Percentiles rank a stretch among this genome's conserved stretches.
These are phyloP conservation scores for Scalesia atractyloides DNA, from an alignment of 129 eudicot species.

Conservation along the genomic window DNA sequence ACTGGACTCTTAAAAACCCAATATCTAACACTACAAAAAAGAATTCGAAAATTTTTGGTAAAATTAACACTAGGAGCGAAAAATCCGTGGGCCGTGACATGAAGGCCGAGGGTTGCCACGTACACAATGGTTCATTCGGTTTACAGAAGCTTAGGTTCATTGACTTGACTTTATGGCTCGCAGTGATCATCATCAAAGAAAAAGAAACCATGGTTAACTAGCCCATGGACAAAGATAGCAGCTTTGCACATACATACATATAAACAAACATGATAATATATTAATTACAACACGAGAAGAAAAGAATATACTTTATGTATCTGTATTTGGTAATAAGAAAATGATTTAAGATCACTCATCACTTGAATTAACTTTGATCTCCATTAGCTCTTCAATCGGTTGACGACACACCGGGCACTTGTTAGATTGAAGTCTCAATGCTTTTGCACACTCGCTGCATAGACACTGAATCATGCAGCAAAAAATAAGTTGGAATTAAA, in stretches of 20 bases:
- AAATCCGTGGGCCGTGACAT: no score
- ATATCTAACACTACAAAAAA: no score
- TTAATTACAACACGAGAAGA: conserved; percentile 24
- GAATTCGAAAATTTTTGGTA: no score
- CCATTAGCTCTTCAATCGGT: conserved; percentile 75
- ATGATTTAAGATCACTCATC: conserved; percentile 42
- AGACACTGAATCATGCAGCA: conserved; percentile 66
- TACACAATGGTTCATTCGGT: background rate
- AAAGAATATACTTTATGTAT: conserved; percentile 33
- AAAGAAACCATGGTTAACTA: conserved; percentile 18
- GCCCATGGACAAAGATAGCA: conserved; percentile 16
- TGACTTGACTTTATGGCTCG: conserved; percentile 21
- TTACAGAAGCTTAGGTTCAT: background rate
- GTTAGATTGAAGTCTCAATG: conserved; percentile 81
- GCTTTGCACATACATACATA: conserved; percentile 24
- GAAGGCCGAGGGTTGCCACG: background rate
- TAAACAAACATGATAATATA: conserved; percentile 8
- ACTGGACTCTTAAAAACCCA: no score
- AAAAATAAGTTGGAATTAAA: background rate
- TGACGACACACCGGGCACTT: conserved; percentile 96
- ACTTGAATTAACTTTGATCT: conserved; percentile 61
- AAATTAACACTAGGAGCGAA: no score
- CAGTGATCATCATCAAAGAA: conserved; percentile 7
- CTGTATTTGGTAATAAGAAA: conserved; percentile 36
- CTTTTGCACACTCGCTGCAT: conserved; percentile 95